Base-by-base conservation (phyloP, 768 basidiomycete species). In the Amanita jacksonii region DNA sequence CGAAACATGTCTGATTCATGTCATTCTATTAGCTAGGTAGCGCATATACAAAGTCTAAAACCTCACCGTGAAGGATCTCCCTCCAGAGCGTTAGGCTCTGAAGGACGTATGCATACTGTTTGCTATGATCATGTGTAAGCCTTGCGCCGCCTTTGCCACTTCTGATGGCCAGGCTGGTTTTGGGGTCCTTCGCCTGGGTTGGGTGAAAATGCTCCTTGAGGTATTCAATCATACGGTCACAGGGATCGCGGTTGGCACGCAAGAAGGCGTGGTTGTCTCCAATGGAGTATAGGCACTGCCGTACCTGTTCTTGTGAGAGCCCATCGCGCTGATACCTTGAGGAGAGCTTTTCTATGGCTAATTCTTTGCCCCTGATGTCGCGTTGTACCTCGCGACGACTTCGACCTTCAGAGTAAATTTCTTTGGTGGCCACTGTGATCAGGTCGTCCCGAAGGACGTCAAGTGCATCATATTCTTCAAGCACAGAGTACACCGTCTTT, bases 201-300 rank as follows among this genome's bases (percentile, higher is more conserved):
- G 88, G 74, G 50, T 89, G 76, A 71, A 89, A 91, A 55, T 82
- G 71, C 48, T 79, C 63, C 57, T 84, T 85, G 51, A 91, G 65
- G 54, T 80, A 84, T 3, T 53, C 57, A 41, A 91, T 90, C 84
- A 90, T 84, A 45, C 73, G 71, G 47, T 91, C 87, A 62, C 88
- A 91, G 38, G 88, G 88, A 56, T 91, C 88, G 30, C 88, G 84
- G 51, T 91, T 90, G 43, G 76, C 76, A 22, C 88, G 77, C 50
- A 90, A 63, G 70, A 91, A 91, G 8, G 88, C 85, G 56, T 90
- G 85, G 54, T 91, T 91, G 60, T 91, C 88, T 2, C 88, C 88
- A 40, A 91, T 89, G 53, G 82, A 85, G 58, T 90, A 91, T 39
- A 91, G 60, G 55, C 86, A 89, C 55, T 88, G 83, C 23, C 81